phyloP scores from a whole-genome alignment of 192 early-diverging fungal genomes.

The Entophlyctis luteolus region DNA sequence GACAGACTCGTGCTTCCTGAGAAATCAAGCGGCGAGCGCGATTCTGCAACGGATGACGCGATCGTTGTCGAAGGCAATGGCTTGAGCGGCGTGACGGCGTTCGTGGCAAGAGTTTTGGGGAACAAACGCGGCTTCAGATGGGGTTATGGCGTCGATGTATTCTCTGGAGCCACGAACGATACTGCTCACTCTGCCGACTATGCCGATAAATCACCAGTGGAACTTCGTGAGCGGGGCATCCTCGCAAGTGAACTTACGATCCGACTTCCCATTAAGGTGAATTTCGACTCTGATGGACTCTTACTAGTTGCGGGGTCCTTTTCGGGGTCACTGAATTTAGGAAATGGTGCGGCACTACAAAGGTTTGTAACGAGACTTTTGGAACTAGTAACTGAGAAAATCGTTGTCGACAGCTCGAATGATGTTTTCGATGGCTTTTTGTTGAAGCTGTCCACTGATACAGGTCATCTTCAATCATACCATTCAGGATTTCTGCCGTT shows the following conservation, averaged over 20 bases:
- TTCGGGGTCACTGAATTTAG: background rate
- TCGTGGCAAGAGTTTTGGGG: background rate
- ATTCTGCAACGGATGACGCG: too few relatives aligned
- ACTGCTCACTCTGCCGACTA: too few relatives aligned
- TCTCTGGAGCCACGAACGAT: too few relatives aligned
- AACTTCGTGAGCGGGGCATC: background rate
- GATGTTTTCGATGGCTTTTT: conserved; percentile 11
- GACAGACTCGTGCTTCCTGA: background rate
- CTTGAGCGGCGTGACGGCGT: background rate
- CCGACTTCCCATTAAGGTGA: background rate
- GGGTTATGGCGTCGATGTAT: background rate
- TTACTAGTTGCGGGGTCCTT: conserved; percentile 7
- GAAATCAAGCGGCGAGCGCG: too few relatives aligned
- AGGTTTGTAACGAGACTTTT: background rate
- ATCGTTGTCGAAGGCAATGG: background rate
- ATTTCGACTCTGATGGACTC: background rate
- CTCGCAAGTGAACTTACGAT: background rate
- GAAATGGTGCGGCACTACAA: background rate
- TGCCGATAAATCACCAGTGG: background rate
- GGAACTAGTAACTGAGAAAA: background rate
- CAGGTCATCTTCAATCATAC: background rate
- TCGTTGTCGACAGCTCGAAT: background rate
- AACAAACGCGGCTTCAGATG: background rate
- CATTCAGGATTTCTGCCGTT: background rate
- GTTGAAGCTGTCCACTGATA: background rate